Base-by-base conservation (phyloP, 768 basidiomycete species). In the Collybia sp. region DNA sequence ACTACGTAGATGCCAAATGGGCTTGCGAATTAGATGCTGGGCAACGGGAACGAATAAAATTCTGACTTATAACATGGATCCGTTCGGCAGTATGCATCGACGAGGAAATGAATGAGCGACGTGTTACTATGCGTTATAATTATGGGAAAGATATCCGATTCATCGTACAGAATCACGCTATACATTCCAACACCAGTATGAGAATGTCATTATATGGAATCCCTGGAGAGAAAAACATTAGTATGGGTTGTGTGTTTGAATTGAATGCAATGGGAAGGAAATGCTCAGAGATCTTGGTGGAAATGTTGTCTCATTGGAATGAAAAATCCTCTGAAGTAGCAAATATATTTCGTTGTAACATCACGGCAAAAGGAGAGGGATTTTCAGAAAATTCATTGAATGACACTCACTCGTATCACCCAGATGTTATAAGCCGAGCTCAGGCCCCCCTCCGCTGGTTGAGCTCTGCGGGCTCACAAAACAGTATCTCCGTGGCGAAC, bases 311-410 rank as follows among this genome's bases (percentile, higher is more conserved):
- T 87, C 85, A 86, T 85, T 58, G 82, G 76, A 72, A 37, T n/a
- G 13, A 44, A 30, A 36, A 61, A 59, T 76, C 76, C 83, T 88
- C 86, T 86, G 85, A 88, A 90, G 86, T 88, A 88, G 86, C 86
- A 88, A 88, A 88, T 88, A 87, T 85, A 70, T 61, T 56, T 50
- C 46, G 37, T 50, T 58, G 50, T 65, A 61, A 59, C 72, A 69
- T 73, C 69, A 71, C 56, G 48, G 42, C 34, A 49, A 46, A 50
- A 49, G 42, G 30, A 37, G 42, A 48, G 32, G 15, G 12, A 34
- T 35, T 8, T 3, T 8, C 25, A 8, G 25, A 25, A 4, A 8
- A 25, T 4, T 25, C 25, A 25, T 25, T 8, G 8, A 25, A 25
- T 25, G 8, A 25, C 25, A 25, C 25, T 25, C 8, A 25, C 25